Base-by-base conservation (phyloP, 306 rosid species). In the Senna siamea region DNA sequence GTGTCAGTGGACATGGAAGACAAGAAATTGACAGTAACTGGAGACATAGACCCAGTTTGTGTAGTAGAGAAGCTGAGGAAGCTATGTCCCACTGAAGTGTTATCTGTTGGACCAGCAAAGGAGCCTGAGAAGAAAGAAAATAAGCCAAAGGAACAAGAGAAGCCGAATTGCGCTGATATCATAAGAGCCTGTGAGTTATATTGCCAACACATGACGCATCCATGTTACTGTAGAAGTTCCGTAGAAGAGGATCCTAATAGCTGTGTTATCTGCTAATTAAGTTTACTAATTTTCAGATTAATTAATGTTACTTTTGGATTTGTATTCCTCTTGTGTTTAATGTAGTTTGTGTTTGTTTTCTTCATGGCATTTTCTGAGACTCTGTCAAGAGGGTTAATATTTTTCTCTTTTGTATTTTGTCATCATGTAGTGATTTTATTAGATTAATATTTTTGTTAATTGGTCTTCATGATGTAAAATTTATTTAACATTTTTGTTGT, bases 31-130 rank as follows among this genome's bases (percentile, higher is more conserved):
- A 86, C 86, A 0, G 78, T 87, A 67, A 79, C 55, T 0, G 95
- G 97, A 23, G 80, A 82, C 5, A 48, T 89, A 44, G 95, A 91
- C 81, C 85, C 97, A 2, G 87, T 91, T 9, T 0, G 14, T 15
- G 74, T 83, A 47, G 91, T 80, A 58, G 51, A 70, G 52, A 91
- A 84, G 58, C 59, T 91, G 80, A 69, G 89, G 70, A 91, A 89
- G 81, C 52, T 62, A 15, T 87, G 85, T 60, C 12, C 0, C 1
- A 47, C 89, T 4, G 83, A 86, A 0, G 55, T 90, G 43, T n/a
- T 87, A 23, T 90, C 90, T 0, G 91, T 93, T 12, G 98, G 83
- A 28, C 84, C 82, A 9, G 73, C 81, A 6, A 80, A 85, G 30
- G 81, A 73, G 67, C 34, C 69, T 0, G 47, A 79, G 75, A 87